These are phyloP conservation scores for Entomortierella parvispora DNA, from an alignment of 192 early-diverging fungal species.

Conservation along the genomic window DNA sequence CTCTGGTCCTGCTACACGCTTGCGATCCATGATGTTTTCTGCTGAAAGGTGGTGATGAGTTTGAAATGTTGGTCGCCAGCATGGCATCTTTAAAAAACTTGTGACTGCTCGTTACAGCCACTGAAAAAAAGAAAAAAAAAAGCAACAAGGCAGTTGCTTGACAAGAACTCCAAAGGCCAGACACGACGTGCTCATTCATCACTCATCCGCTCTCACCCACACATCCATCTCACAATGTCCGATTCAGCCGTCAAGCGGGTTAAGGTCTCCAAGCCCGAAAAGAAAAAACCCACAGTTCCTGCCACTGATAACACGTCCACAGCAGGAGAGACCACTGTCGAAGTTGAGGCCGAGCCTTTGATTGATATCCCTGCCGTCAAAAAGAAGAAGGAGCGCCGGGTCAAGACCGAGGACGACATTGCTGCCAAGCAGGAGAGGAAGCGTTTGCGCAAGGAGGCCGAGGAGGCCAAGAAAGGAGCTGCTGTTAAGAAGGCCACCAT, in stretches of 20 bases:
- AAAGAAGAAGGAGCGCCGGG: constrained; percentile 50
- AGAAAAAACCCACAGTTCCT: constrained; percentile 1
- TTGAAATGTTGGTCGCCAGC: background rate
- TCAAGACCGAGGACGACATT: constrained; percentile 46
- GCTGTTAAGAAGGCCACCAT: constrained; percentile 6
- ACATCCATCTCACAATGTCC: background rate
- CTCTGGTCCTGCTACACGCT: constrained; percentile 65
- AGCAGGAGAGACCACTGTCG: background rate
- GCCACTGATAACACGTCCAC: background rate
- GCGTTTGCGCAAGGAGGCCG: constrained; percentile 36
- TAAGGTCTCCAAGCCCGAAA: constrained; percentile 1
- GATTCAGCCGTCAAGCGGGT: constrained; percentile 1
- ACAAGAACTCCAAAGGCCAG: too few relatives aligned
- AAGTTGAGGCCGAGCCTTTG: constrained; percentile 17
- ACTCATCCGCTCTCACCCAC: background rate
- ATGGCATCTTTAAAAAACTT: too few relatives aligned
- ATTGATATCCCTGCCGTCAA: constrained; percentile 47
- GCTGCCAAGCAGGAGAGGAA: constrained; percentile 49
- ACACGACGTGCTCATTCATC: background rate
- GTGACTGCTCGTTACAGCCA: too few relatives aligned
- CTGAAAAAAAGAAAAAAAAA: too few relatives aligned
- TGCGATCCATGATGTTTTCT: constrained; percentile 55
- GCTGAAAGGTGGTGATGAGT: background rate
- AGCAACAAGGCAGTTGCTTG: too few relatives aligned
- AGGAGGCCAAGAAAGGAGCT: constrained; percentile 6